These are phyloP conservation scores for Teratosphaeria viscida DNA, from an alignment of 2,329 filamentous ascomycete genomes.

Conservation along the genomic window DNA sequence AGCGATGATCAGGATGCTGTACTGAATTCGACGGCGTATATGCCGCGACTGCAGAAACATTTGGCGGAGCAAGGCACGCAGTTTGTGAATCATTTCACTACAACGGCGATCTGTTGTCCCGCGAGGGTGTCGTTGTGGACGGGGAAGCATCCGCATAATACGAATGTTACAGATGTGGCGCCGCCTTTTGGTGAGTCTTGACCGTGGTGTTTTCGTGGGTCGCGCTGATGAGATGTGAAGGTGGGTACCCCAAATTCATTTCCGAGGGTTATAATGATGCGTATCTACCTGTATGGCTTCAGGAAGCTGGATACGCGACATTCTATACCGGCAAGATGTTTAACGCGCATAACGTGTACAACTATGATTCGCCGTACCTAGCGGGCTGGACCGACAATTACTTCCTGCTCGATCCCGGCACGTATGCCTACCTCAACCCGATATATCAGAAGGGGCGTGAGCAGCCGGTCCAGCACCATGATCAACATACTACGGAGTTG, in stretches of 20 bases:
- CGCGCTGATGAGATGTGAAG: slow-evolving; percentile 14
- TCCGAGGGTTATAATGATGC: slow-evolving; percentile 54
- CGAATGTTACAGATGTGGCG: slow-evolving; percentile 53
- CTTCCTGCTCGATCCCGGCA: slow-evolving; percentile 46
- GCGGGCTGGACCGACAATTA: slow-evolving; percentile 49
- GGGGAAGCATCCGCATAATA: slow-evolving; percentile 58
- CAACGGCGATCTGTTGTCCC: slow-evolving; percentile 56
- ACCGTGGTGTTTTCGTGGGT: background rate
- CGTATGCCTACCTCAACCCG: slow-evolving; percentile 57
- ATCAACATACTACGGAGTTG: slow-evolving; percentile 49
- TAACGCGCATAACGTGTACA: slow-evolving; percentile 51
- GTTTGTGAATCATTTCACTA: slow-evolving; percentile 55
- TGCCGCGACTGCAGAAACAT: slow-evolving; percentile 47
- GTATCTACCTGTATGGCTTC: slow-evolving; percentile 60
- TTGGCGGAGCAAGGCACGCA: slow-evolving; percentile 48
- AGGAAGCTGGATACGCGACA: slow-evolving; percentile 56
- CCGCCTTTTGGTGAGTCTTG: slow-evolving; percentile 40
- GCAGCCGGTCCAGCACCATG: slow-evolving; percentile 44
- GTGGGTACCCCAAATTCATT: slow-evolving; percentile 57
- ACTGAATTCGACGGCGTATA: slow-evolving; percentile 51
- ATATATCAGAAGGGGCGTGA: slow-evolving; percentile 53
- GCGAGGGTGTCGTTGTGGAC: slow-evolving; percentile 56
- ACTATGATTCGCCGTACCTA: slow-evolving; percentile 49
- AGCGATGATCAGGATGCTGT: slow-evolving; percentile 58
- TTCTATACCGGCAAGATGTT: slow-evolving; percentile 64